Evolutionary conservation across 1,284 basidiomycete genomes (phyloP), one percentile per base, ranked within the genome.

Genomic region (Malassezia japonica): DNA sequence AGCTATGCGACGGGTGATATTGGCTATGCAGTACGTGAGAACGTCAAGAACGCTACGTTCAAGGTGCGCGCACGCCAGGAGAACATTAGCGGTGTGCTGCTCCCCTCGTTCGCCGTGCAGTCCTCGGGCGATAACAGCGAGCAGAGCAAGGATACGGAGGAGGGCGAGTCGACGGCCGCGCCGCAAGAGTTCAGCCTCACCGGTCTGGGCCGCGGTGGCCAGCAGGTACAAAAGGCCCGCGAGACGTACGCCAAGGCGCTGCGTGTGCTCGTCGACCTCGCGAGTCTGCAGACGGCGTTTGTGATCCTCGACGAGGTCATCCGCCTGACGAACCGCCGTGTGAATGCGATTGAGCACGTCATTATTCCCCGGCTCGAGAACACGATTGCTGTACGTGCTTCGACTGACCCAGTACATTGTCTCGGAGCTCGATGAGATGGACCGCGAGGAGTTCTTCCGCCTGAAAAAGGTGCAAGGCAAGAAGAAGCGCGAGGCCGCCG

Each of bases 261-360:
- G 21, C 88, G 92, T 74, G 94, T 91, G 1, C 79, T 99, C 15
- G 92, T 99, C 27, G 94, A 99, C 73, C 81, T 99, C 36, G 94
- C 94, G 1, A 95, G 90, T 34, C 77, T 99, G 28, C 62, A 70
- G 78, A 96, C 94, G 0, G 94, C 94, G 5, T 99, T 99, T 77
- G 92, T 87, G 48, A 96, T 98, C 62, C 81, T 99, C 23, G 94
- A 99, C 75, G 94, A 98, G 76, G 94, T 98, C 55, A 99, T 99
- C 72, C 84, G 89, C 47, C 89, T 92, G 37, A 98, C 94, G 24
- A 99, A 96, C 75, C 84, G 94, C 38, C 83, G 94, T 60, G 94
- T 99, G 28, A 99, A 99, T 68, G 94, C 94, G 4, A 94, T 99
- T 65, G 94, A 99, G 72, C 89, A 99, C 74, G 84, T 99, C 62